Conservation (phyloP, 2,329 filamentous ascomycete species). For the Lachnellula arida region DNA sequence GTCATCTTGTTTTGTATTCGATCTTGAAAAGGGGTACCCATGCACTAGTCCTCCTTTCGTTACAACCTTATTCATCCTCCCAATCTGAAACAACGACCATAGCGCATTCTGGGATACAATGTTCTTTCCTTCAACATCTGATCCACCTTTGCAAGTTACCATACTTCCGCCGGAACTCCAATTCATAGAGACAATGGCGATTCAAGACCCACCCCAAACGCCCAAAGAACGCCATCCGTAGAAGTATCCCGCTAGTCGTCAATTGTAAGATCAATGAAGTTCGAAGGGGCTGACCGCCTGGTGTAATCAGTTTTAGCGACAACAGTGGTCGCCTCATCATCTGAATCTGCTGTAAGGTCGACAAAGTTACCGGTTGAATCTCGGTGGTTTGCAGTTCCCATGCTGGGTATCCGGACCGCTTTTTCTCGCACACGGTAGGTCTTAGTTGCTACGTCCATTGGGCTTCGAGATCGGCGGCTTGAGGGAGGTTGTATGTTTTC, state of each 20-base stretch:
- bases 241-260: background rate
- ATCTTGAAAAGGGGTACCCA: too few species aligned
- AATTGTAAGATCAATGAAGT: background rate
- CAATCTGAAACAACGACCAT: too few species aligned
- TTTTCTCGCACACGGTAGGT: background rate
- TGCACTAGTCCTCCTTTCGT: too few species aligned
- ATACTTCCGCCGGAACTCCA: too few species aligned
- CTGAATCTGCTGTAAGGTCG: constrained; percentile 4
- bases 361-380: background rate
- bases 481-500: background rate
- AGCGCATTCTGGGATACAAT: too few species aligned
- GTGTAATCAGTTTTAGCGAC: background rate
- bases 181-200: too few species aligned
- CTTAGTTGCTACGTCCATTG: background rate
- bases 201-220: too few species aligned
- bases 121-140: too few species aligned
- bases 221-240: background rate
- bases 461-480: background rate
- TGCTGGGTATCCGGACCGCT: background rate
- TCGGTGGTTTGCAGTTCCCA: background rate
- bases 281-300: background rate
- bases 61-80: too few species aligned
- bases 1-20: too few species aligned
- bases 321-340: background rate
- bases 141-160: too few species aligned